Percentiles rank a stretch among this genome's conserved stretches.
These are phyloP conservation scores for Didymosphaeria variabile DNA, from an alignment of 2,329 filamentous ascomycete species.

Conservation along the genomic window DNA sequence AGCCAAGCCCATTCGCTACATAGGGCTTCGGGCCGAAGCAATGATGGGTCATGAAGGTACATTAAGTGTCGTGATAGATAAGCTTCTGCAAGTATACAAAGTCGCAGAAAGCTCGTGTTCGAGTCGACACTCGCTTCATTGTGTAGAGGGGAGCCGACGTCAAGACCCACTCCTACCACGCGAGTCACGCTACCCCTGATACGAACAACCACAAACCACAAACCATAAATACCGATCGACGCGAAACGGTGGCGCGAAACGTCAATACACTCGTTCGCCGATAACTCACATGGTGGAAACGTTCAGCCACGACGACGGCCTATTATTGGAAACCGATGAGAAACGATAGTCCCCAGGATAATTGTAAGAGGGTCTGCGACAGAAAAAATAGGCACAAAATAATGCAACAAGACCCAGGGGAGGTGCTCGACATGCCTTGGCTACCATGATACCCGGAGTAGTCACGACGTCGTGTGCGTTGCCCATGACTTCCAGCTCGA, in stretches of 20 bases:
- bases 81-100: neutral
- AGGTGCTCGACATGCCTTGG: neutral
- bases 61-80: no score
- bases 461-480: neutral
- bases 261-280: neutral
- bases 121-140: neutral
- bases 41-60: no score
- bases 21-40: no score
- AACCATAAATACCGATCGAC: neutral
- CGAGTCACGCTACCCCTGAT: slow-evolving; percentile 8
- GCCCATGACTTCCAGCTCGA: neutral
- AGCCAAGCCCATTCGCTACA: no score
- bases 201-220: neutral
- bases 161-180: neutral
- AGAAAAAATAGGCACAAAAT: slow-evolving; percentile 3
- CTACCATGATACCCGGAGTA: neutral
- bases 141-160: slow-evolving; percentile 7
- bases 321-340: neutral
- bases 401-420: neutral
- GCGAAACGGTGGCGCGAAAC: neutral
- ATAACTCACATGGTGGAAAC: neutral
- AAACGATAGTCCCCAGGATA: slow-evolving; percentile 7
- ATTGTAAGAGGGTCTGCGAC: neutral
- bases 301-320: neutral
- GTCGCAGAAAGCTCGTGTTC: neutral